Percentiles rank a stretch among this genome's conserved stretches.
Conservation (phyloP, 164 flowering plant genomes). For the Euptelea pleiosperma region DNA sequence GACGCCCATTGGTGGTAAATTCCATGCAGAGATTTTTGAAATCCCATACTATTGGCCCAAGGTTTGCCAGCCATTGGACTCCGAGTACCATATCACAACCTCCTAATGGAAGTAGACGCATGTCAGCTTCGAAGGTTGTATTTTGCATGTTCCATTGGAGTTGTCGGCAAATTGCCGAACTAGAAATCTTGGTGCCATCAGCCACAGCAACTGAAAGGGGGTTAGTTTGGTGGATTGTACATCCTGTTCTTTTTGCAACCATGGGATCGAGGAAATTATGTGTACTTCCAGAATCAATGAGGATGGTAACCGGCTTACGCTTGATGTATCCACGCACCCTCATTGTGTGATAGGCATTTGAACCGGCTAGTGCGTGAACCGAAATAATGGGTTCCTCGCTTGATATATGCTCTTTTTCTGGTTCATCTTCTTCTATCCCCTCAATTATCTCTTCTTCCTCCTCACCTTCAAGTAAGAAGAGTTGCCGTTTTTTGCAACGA, state of each 20-base stretch:
- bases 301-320: too few species aligned
- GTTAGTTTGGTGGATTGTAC: not conserved
- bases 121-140: not conserved
- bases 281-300: not conserved
- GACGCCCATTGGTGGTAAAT: not conserved
- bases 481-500: not conserved
- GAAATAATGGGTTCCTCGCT: not conserved
- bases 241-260: not conserved
- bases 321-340: not conserved
- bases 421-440: conserved; percentile 1
- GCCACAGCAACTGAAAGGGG: not conserved
- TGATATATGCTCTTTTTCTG: not conserved
- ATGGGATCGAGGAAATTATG: not conserved
- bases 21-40: not conserved
- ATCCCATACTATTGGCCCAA: not conserved
- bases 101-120: not conserved
- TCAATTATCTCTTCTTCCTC: not conserved
- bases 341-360: conserved; percentile 1
- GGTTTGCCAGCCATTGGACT: not conserved
- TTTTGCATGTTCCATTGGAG: not conserved
- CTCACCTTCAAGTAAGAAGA: not conserved
- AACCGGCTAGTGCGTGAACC: not conserved
- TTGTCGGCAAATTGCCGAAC: not conserved
- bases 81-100: not conserved
- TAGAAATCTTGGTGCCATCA: not conserved